Evolutionary conservation across 352 stramenopile species (phyloP), one percentile per base, ranked within the genome.

Genomic region (Hyaloperonospora arabidopsidis): DNA sequence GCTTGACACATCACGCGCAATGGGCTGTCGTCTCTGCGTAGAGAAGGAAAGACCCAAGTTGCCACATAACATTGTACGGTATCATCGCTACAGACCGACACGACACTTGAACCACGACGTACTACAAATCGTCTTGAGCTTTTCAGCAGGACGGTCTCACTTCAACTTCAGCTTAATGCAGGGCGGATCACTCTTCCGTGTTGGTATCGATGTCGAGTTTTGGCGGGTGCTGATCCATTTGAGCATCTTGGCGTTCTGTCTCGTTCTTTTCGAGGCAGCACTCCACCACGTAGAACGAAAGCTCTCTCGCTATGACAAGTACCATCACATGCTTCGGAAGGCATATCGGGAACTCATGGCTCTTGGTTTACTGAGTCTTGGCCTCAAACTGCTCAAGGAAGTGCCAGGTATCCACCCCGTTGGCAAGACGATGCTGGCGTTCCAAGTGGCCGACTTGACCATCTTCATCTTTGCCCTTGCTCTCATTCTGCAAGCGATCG

Each of bases 251-350:
- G 72, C 79, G 1, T 38, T 74, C n/a, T 78, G 48, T 43, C 48
- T 88, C 13, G 64, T 86, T 10, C 5, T 75, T n/a, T 67, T 84
- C 10, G 77, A 88, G 49, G 49, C 49, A 1, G 35, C 23, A 12
- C 57, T 86, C 39, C 75, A 88, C 43, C 34, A 55, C n/a, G 55
- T 84, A 5, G 67, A 76, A 35, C 69, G 84, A 52, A 63, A 76
- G 39, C 52, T 85, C n/a, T 49, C 67, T 1, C 59, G 52, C 25
- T 80, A 74, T 51, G 69, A 70, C 40, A 88, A 86, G 61, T 88
- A 85, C 50, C 54, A 82, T 46, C 69, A 86, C 36, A 88, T 88
- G 66, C 59, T 86, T 25, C 76, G 67, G 19, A 87, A 87, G 47
- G 67, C 64, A 7, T 86, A 74, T 49, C 50, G 67, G 58, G 76